Evolutionary conservation across 2,329 filamentous ascomycete species (phyloP).

Genomic region (Pyricularia pennisetigena): DNA sequence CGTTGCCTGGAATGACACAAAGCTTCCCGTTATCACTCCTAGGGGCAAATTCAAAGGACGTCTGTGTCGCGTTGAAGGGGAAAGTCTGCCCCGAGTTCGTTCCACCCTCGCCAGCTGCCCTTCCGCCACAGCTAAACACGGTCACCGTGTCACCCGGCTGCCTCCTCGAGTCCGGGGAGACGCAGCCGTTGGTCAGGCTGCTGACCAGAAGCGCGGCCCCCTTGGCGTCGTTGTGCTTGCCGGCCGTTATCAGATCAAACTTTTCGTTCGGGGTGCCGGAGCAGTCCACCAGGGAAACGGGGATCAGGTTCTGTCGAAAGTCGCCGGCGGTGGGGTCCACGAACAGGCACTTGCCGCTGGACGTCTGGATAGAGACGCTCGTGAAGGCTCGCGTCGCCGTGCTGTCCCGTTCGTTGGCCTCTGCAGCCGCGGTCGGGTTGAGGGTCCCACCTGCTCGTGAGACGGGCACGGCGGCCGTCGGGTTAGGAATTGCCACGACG

Average conservation of each 20-base stretch:
- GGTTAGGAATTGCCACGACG: conserved; percentile 24
- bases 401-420: conserved; percentile 35
- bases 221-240: conserved; percentile 35
- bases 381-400: conserved; percentile 35
- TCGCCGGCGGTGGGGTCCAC: conserved; percentile 42
- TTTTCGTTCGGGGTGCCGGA: conserved; percentile 33
- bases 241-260: conserved; percentile 40
- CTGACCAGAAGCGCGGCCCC: conserved; percentile 36
- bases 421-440: conserved; percentile 37
- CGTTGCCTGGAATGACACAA: conserved; percentile 30
- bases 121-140: conserved; percentile 41
- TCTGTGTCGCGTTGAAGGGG: conserved; percentile 28
- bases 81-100: conserved; percentile 40
- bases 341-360: conserved; percentile 40
- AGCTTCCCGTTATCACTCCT: conserved; percentile 29
- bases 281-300: conserved; percentile 34
- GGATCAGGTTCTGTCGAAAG: conserved; percentile 43
- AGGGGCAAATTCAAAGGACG: conserved; percentile 33
- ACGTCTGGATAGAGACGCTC: conserved; percentile 32
- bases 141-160: conserved; percentile 33
- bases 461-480: conserved; percentile 33
- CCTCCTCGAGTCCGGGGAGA: conserved; percentile 37
- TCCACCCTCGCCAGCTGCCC: conserved; percentile 34
- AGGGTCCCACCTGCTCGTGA: conserved; percentile 39
- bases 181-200: conserved; percentile 38